These are phyloP conservation scores for Omphalotus olearius DNA, from an alignment of 1,284 basidiomycete species.

Conservation along the genomic window DNA sequence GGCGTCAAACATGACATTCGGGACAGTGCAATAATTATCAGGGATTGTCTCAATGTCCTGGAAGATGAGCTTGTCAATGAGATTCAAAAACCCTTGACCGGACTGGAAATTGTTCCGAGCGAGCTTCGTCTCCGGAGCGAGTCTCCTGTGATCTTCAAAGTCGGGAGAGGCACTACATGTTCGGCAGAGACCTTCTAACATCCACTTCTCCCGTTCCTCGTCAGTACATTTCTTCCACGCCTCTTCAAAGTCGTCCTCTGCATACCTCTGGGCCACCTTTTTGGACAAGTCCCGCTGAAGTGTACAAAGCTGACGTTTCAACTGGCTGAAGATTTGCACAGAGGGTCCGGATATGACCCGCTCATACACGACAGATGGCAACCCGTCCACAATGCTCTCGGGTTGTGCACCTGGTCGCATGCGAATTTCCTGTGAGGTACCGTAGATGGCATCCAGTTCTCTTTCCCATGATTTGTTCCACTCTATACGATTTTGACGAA, in stretches of 20 bases:
- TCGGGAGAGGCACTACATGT: slow-evolving; percentile 4
- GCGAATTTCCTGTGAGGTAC: neutral
- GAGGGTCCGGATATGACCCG: neutral
- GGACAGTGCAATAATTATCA: neutral
- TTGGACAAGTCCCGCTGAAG: slow-evolving; percentile 4
- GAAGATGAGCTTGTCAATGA: neutral
- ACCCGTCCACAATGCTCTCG: neutral
- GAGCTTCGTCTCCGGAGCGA: slow-evolving; percentile 1
- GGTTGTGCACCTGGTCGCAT: neutral
- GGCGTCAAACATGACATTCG: slow-evolving; percentile 1
- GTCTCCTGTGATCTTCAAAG: slow-evolving; percentile 1
- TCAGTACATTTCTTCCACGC: slow-evolving; percentile 1
- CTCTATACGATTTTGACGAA: neutral
- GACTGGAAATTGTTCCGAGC: neutral
- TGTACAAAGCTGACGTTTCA: neutral
- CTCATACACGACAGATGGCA: neutral
- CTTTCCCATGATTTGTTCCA: slow-evolving; percentile 3
- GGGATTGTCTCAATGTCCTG: slow-evolving; percentile 3
- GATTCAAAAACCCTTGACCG: slow-evolving; percentile 1
- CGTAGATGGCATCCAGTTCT: slow-evolving; percentile 5
- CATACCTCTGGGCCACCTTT: neutral
- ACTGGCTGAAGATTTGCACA: neutral
- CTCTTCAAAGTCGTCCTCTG: slow-evolving; percentile 1
- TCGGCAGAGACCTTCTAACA: neutral
- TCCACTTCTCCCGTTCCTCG: slow-evolving; percentile 5